A percentile compares a stretch with the other conserved stretches of the same genome.
Conservation (phyloP, 345 rosid genomes). For the Raphanus sativus region DNA sequence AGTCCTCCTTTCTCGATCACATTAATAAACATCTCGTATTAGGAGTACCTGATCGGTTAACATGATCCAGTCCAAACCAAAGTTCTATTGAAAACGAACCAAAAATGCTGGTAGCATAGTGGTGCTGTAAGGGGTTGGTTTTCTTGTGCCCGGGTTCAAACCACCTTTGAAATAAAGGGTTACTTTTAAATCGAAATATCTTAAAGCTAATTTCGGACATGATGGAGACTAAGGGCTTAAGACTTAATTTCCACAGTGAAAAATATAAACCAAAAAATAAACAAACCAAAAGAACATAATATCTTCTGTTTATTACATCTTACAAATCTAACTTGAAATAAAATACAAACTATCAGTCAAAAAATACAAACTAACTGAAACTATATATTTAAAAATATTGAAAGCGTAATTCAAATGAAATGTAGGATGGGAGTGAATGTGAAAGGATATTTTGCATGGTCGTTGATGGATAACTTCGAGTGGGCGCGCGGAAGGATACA, state of each 20-base stretch:
- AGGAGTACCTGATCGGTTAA: background rate
- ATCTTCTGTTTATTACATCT: background rate
- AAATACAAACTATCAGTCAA: no score
- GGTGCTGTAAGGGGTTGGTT: no score
- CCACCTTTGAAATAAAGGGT: no score
- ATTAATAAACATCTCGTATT: background rate
- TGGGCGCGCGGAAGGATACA: slow-evolving; percentile 48
- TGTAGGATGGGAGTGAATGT: slow-evolving; percentile 42
- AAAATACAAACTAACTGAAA: background rate
- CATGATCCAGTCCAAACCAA: background rate
- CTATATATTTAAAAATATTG: background rate
- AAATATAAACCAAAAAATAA: no score
- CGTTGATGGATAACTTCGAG: slow-evolving; percentile 46
- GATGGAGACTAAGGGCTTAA: no score
- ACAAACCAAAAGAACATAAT: background rate
- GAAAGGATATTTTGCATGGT: slow-evolving; percentile 48
- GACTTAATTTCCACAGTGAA: no score
- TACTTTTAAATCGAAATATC: no score
- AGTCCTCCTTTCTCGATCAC: slow-evolving; percentile 1
- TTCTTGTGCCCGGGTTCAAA: no score
- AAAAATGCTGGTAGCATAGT: no score
- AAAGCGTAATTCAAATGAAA: background rate
- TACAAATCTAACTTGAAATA: background rate
- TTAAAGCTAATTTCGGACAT: no score
- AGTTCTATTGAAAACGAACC: background rate